Evolutionary conservation across 1,284 basidiomycete species (phyloP), one percentile per base, ranked within the genome.

Genomic region (Leccinum olivaceoglutinosum): DNA sequence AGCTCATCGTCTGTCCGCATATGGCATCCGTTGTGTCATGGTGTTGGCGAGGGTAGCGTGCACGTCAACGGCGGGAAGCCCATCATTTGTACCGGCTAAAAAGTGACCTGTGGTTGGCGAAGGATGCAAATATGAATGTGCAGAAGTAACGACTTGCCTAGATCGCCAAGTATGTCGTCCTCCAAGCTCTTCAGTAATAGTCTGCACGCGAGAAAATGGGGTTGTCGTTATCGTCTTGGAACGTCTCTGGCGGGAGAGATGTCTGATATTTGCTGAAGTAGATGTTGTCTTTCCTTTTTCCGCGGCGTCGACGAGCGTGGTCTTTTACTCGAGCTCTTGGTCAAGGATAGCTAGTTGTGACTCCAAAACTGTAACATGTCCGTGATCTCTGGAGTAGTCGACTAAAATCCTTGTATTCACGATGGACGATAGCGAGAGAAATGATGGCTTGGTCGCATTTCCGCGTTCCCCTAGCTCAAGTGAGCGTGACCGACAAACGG

Each of bases 391-490:
- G 65, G 36, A 70, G 65, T n/a, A 41, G 70, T 51, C 44, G 65
- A 54, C 46, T 12, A 44, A 58, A 65, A 58, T 65, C 58, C 60
- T 64, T 67, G 64, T 73, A 66, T 58, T 56, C 59, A 18, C 55
- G 65, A 18, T 74, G 73, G 5, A 75, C 60, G 39, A 70, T 60
- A 6, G 77, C 74, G 10, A 81, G 72, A 34, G 77, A 73, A 41
- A 78, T 59, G 10, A 74, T 67, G 3, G 69, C 68, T 29, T 76
- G 70, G 32, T 21, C 67, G 70, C 18, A 67, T 61, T 53, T 74
- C 71, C 32, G 63, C 61, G 16, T 65, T 64, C 29, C 64, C 58
- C 16, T 10, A 59, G 49, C 38, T 70, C 63, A 11, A 66, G 66
- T 12, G 58, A 63, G 14, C 58, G 53, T 9, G 65, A 63, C 8